phyloP scores from a whole-genome alignment of 257 asterid genomes.

The Petunia secreta region DNA sequence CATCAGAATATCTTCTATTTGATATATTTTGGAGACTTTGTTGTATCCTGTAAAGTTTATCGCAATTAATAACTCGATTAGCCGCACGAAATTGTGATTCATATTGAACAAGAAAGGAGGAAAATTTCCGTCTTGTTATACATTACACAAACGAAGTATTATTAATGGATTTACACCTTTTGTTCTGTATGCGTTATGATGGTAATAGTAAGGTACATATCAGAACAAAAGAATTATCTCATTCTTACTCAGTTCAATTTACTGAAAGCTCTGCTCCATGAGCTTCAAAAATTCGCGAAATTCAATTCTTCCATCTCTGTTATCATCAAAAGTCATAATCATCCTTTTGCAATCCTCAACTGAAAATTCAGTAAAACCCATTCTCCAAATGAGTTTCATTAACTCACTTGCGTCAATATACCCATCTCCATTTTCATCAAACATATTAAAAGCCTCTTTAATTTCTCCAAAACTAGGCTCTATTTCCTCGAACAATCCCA shows the following conservation, averaged over 20 bases:
- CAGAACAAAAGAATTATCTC: rapidly evolving
- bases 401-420: constrained; percentile 57
- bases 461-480: constrained; percentile 54
- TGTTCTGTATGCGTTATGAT: not conserved
- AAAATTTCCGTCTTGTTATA: not conserved
- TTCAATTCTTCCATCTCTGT: constrained; percentile 53
- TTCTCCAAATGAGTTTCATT: constrained; percentile 35
- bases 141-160: not conserved
- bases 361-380: constrained; percentile 40
- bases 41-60: not conserved
- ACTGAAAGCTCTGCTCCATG: constrained; percentile 41
- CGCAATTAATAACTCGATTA: too few relatives aligned
- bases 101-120: not conserved
- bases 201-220: not conserved
- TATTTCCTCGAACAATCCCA: constrained; percentile 41
- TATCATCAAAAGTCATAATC: constrained; percentile 54
- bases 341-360: constrained; percentile 46
- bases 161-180: not conserved
- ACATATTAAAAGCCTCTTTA: constrained; percentile 51
- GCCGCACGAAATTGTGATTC: not conserved
- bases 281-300: constrained; percentile 59
- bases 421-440: constrained; percentile 59
- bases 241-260: too few relatives aligned
- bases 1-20: not conserved
- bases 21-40: too few relatives aligned